These are phyloP conservation scores for Boeremia lycopersici DNA, from an alignment of 2,329 filamentous ascomycete species.

Conservation along the genomic window DNA sequence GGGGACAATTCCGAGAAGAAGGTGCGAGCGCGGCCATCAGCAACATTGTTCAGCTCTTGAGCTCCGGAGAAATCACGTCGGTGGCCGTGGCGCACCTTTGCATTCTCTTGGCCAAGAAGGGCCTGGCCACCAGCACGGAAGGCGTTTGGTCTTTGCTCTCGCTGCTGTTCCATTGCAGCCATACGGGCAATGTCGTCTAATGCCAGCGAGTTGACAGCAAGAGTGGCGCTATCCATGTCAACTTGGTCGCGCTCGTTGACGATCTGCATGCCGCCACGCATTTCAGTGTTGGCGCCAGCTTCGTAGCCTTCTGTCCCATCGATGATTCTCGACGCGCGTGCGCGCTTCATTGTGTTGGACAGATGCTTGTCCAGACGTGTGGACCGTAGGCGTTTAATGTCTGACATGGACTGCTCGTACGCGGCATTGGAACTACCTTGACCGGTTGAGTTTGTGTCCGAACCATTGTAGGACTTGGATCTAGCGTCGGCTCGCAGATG, in stretches of 20 bases:
- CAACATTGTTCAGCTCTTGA: constrained; percentile 56
- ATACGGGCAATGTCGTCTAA: constrained; percentile 96
- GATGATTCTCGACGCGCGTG: constrained; percentile 88
- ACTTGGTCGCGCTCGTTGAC: constrained; percentile 78
- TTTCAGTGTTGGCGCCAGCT: constrained; percentile 70
- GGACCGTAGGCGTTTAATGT: constrained; percentile 88
- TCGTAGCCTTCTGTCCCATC: constrained; percentile 79
- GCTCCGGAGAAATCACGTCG: constrained; percentile 69
- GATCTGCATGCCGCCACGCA: constrained; percentile 71
- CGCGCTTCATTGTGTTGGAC: constrained; percentile 89
- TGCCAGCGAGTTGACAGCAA: constrained; percentile 89
- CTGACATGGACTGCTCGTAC: constrained; percentile 94
- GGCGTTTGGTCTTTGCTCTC: constrained; percentile 83
- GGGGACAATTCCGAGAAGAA: constrained; percentile 97
- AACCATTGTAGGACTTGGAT: constrained; percentile 75
- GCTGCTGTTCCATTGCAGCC: constrained; percentile 91
- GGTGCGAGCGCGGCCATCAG: constrained; percentile 67
- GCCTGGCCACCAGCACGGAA: constrained; percentile 77
- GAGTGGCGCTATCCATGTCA: constrained; percentile 78
- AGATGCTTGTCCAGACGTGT: constrained; percentile 93
- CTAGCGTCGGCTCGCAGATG: constrained; percentile 69
- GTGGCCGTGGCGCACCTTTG: constrained; percentile 72
- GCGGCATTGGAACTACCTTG: constrained; percentile 65
- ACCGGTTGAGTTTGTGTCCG: constrained; percentile 58
- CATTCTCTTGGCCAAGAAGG: constrained; percentile 65